Conservation (phyloP, 805 yeast species). For the Lachancea cidri region DNA sequence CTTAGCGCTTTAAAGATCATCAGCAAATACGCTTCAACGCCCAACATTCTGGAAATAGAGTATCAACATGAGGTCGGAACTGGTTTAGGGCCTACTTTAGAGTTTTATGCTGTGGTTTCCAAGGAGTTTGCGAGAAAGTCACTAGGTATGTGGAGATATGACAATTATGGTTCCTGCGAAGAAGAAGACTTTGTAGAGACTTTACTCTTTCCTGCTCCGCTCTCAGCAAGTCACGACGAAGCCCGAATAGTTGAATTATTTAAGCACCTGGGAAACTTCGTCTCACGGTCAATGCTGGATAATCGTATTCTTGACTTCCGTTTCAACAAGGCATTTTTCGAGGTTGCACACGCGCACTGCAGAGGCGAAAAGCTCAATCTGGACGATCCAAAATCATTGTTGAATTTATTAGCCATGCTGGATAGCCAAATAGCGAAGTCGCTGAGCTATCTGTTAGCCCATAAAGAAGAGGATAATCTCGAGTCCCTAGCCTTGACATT, state of each 20-base stretch:
- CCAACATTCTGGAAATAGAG: conserved; percentile 80
- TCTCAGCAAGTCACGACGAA: conserved; percentile 33
- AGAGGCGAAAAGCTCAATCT: conserved; percentile 5
- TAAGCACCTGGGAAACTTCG: conserved; percentile 67
- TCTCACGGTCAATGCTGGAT: conserved; percentile 83
- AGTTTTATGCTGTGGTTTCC: conserved; percentile 81
- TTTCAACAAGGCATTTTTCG: conserved; percentile 68
- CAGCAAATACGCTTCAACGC: conserved; percentile 69
- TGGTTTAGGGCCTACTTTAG: conserved; percentile 93
- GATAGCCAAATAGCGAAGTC: conserved; percentile 61
- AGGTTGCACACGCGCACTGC: conserved; percentile 39
- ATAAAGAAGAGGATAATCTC: conserved; percentile 29
- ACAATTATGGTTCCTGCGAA: conserved; percentile 27
- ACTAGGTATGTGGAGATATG: conserved; percentile 64
- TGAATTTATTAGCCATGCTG: conserved; percentile 42
- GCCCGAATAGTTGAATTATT: conserved; percentile 48
- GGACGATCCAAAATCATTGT: conserved; percentile 10
- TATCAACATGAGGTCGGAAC: conserved; percentile 91
- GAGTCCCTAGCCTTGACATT: conserved; percentile 57
- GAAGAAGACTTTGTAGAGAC: conserved; percentile 34
- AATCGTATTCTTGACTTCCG: conserved; percentile 81
- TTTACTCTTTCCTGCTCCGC: conserved; percentile 76
- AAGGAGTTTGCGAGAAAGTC: conserved; percentile 58
- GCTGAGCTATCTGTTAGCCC: conserved; percentile 43
- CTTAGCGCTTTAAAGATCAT: conserved; percentile 76